Base-by-base conservation (phyloP, 225 moss, liverwort and hornwort species). In the Marchantia polymorpha region DNA sequence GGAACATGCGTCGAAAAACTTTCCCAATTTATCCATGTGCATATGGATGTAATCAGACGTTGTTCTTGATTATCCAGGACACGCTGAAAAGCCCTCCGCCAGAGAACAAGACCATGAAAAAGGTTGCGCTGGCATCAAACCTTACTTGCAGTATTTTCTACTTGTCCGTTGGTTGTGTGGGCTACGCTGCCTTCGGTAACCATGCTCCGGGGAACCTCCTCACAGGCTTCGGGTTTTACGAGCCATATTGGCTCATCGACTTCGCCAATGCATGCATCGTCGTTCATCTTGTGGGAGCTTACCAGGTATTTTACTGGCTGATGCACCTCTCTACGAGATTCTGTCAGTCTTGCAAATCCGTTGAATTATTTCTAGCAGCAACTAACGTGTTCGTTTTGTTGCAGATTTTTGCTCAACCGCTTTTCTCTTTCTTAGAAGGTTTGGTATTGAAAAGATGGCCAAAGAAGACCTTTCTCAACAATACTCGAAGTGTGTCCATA, bases 101-200 rank as follows among this genome's bases (percentile, higher is more conserved):
- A 7, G 87, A 88, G 60, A 88, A 88, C 65, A 83, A 81, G 64
- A 88, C 85, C 0, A 88, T 88, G 87, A 83, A 82, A 82, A 82
- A 84, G 58, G 86, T 89, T 12, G 84, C 86, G 22, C 65, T 86
- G 1, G 76, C 80, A 64, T 89, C 87, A 2, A 87, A 84, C 69
- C 31, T 85, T 58, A 85, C 83, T 39, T 88, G 90, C 49, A 92
- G 88, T 56, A 31, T 89, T 14, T 92, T 92, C 82, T 92, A 92
- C 75, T 83, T 92, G 83, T 85, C 87, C 11, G 92, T 92, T 10
- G 92, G 89, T 20, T 86, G 85, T 73, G 87, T 80, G 66, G 92
- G 92, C 27, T 92, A 90, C 76, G 92, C 92, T 69, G 92, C 89
- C 78, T 92, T 92, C 77, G 92, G 92, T 47, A 83, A 89, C 79